Base-by-base conservation (phyloP, 1,139 yeast species). In the Saccharomyces pastorianus region DNA sequence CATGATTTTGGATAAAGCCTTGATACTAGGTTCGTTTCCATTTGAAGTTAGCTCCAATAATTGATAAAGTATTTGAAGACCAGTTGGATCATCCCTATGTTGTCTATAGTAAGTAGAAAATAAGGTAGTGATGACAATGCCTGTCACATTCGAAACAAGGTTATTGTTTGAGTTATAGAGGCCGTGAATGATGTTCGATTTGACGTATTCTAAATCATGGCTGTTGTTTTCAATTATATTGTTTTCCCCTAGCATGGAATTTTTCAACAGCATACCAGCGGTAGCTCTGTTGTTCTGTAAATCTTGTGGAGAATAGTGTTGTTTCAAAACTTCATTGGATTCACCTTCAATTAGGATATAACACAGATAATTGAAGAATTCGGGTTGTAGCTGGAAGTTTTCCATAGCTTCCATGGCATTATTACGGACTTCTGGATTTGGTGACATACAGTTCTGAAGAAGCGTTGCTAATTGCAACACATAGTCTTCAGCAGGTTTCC, bases 211-310 rank as follows among this genome's bases (percentile, higher is more conserved):
- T 14, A 64, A 49, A 46, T 59, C 60, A 42, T 58, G 56, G 11
- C 53, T 57, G n/a, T 59, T 59, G 49, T 60, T 61, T 4, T 56
- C 17, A 9, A 61, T 49, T 25, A 59, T 61, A 28, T 58, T 58
- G 56, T 83, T 74, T 25, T 54, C 59, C 31, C 63, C 61, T 50
- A 83, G 67, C 46, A 88, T 74, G 57, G 81, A 79, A 70, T 91
- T 91, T 69, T 93, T 93, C 67, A 93, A 77, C 65, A 84, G 77
- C 57, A 91, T 73, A 13, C 98, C 99, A 1, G 97, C 93, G 0
- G 96, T 85, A 0, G 96, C 96, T 54, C 97, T 78, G 28, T 86
- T 79, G 50, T 85, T 84, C 28, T 63, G 64, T 20, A 67, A 49
- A 13, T 64, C 67, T 23, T 55, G 53, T 6, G 52, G 48, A 3